Conservation (phyloP, 2,329 filamentous ascomycete species). For the Epicoccum nigrum region DNA sequence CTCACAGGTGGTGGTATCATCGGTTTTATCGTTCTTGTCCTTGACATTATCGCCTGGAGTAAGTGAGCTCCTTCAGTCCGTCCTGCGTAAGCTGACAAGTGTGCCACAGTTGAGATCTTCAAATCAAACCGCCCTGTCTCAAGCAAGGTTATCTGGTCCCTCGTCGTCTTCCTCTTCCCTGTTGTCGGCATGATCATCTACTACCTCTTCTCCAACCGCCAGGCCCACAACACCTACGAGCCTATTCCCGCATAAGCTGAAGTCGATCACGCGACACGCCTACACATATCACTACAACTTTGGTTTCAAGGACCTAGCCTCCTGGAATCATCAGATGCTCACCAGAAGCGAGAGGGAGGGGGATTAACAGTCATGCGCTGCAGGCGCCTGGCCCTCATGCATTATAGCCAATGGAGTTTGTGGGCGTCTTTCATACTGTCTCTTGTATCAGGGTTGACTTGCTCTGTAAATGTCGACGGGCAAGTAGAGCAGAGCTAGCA, state of each 20-base stretch:
- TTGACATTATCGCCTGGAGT: constrained; percentile 70
- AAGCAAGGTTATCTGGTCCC: constrained; percentile 67
- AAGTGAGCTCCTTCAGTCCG: constrained; percentile 39
- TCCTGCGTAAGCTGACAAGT: constrained; percentile 21
- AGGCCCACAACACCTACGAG: constrained; percentile 64
- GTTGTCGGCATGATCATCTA: constrained; percentile 67
- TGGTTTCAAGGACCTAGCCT: no score
- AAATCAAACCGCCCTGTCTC: constrained; percentile 65
- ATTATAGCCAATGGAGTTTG: no score
- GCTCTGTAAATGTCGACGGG: no score
- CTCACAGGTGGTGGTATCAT: constrained; percentile 66
- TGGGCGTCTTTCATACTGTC: no score
- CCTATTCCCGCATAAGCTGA: constrained; percentile 45
- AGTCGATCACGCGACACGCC: background rate
- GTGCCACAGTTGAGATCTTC: constrained; percentile 65
- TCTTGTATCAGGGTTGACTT: no score
- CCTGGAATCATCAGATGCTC: no score
- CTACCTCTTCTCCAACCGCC: constrained; percentile 68
- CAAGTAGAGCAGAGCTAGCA: no score
- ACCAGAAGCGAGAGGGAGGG: no score
- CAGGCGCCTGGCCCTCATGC: no score
- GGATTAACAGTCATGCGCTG: no score
- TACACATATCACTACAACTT: no score
- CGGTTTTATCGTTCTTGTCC: constrained; percentile 65
- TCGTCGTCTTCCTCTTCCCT: constrained; percentile 69